These are phyloP conservation scores for Ceratocystis variospora DNA, from an alignment of 2,329 filamentous ascomycete genomes.

Conservation along the genomic window DNA sequence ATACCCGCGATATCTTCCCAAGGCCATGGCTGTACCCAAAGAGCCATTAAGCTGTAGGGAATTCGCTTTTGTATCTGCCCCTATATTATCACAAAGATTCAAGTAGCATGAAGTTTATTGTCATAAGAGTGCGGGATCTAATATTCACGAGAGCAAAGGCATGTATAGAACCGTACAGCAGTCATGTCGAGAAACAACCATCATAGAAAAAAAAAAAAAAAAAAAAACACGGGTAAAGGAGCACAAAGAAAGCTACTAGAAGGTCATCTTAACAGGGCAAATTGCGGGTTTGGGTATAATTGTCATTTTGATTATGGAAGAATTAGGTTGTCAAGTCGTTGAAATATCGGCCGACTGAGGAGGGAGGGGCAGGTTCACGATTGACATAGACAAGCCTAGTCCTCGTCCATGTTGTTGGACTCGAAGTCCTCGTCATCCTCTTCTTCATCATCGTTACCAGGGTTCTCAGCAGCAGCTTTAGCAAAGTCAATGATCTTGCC, in stretches of 20 bases:
- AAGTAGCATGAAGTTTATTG: not conserved
- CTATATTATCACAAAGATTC: not conserved
- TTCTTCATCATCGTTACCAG: constrained; percentile 61
- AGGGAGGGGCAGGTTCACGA: not conserved
- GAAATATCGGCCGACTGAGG: not conserved
- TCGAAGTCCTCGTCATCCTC: constrained; percentile 64
- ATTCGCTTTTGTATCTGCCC: not conserved
- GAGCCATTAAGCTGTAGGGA: too few species aligned
- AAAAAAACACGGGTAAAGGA: not conserved
- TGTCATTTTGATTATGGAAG: constrained; percentile 4
- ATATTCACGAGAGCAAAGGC: not conserved
- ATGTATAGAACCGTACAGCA: not conserved
- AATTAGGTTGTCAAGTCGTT: constrained; percentile 5
- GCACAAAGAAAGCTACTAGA: not conserved
- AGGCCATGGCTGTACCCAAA: too few species aligned
- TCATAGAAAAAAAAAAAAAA: too few species aligned
- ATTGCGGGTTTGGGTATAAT: constrained; percentile 7
- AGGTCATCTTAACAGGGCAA: not conserved
- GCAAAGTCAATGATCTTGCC: constrained; percentile 87
- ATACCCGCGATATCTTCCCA: not conserved
- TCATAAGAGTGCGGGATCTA: not conserved
- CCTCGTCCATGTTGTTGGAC: constrained; percentile 59
- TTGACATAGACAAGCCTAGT: constrained; percentile 23
- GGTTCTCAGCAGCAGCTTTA: constrained; percentile 71
- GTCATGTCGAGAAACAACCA: not conserved